Evolutionary conservation across 495 filamentous ascomycete species (phyloP).

Genomic region (Aspergillus leporis): DNA sequence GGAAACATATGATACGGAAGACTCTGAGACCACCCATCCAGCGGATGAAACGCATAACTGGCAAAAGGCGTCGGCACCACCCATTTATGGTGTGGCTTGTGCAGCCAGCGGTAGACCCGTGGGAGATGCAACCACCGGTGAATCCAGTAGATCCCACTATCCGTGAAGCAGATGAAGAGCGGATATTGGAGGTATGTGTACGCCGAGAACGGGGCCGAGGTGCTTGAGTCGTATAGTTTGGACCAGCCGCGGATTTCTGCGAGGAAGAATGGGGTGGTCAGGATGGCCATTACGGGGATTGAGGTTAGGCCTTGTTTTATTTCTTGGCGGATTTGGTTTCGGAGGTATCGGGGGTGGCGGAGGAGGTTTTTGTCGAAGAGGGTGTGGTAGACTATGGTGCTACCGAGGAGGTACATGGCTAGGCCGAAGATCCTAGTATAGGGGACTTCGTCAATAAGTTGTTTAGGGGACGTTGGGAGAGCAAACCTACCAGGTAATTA

Average conservation of each 20-base stretch:
- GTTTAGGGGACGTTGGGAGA: not conserved
- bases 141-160: slow-evolving; percentile 89
- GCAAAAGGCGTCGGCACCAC: slow-evolving; percentile 94
- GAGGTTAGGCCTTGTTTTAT: slow-evolving; percentile 69
- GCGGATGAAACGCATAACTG: slow-evolving; percentile 87
- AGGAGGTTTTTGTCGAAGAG: slow-evolving; percentile 86
- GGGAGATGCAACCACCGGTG: slow-evolving; percentile 85
- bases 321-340: slow-evolving; percentile 83
- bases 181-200: slow-evolving; percentile 86
- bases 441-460: too few relatives aligned
- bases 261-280: slow-evolving; percentile 80
- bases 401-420: slow-evolving; percentile 66
- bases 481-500: slow-evolving; percentile 66
- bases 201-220: slow-evolving; percentile 64
- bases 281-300: slow-evolving; percentile 75
- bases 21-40: slow-evolving; percentile 87
- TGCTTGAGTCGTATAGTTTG: slow-evolving; percentile 75
- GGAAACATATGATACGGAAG: slow-evolving; percentile 92
- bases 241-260: slow-evolving; percentile 81
- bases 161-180: slow-evolving; percentile 86
- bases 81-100: slow-evolving; percentile 99
- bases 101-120: slow-evolving; percentile 74
- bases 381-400: slow-evolving; percentile 76
- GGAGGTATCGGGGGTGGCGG: slow-evolving; percentile 88
- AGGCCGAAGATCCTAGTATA: not conserved